These are phyloP conservation scores for Calamus simplicifolius DNA, from an alignment of 176 grass and related monocot genomes.

Conservation along the genomic window DNA sequence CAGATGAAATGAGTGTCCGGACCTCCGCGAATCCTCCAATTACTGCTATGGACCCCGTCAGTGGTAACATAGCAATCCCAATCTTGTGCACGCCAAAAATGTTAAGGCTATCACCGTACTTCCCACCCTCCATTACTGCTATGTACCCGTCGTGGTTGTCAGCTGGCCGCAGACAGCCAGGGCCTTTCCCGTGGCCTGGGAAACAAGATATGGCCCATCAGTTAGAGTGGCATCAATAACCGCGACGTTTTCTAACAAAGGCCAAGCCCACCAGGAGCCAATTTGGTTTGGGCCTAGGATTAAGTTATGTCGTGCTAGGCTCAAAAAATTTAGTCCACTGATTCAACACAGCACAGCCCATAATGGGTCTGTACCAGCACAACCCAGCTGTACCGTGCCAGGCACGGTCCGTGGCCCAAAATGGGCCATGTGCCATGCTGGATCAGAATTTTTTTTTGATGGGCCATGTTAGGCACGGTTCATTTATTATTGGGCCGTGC, in stretches of 20 bases:
- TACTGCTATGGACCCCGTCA: constrained; percentile 45
- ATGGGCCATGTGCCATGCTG: no score
- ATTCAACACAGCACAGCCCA: no score
- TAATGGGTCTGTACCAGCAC: no score
- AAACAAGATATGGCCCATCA: constrained; percentile 32
- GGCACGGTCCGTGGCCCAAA: no score
- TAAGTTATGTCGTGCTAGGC: no score
- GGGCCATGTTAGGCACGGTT: no score
- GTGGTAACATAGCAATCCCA: constrained; percentile 40
- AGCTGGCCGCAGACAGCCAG: constrained; percentile 53
- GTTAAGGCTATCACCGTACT: constrained; percentile 63
- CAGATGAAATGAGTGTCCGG: constrained; percentile 39
- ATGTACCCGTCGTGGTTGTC: constrained; percentile 58
- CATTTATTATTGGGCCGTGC: no score
- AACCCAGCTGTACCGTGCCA: no score
- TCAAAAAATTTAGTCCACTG: no score
- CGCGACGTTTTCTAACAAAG: constrained; percentile 54
- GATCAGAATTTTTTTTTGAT: no score
- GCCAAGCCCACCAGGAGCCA: constrained; percentile 56
- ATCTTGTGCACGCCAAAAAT: constrained; percentile 25
- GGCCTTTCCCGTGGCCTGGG: constrained; percentile 43
- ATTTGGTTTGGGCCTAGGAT: constrained; percentile 35
- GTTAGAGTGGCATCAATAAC: constrained; percentile 63
- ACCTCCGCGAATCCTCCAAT: constrained; percentile 50
- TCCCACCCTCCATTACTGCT: constrained; percentile 58